A percentile compares a stretch with the other conserved stretches of the same genome.
Conservation (phyloP, 2,329 filamentous ascomycete genomes). For the Aspergillus neotritici region DNA sequence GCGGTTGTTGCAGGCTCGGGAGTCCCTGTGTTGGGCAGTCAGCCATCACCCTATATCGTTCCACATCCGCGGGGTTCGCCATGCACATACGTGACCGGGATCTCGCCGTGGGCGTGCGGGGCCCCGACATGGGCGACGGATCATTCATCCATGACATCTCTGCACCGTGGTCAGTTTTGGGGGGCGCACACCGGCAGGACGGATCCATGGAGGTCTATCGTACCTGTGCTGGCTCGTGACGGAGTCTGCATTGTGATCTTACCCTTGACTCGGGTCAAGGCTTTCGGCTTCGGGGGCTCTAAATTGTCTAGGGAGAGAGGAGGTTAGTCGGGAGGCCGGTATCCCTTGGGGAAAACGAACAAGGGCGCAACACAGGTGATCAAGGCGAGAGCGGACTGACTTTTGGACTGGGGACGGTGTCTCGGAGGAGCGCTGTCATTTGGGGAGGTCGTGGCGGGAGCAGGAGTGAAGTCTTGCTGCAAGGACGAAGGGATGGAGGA, state of each 20-base stretch:
- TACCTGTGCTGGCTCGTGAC: slow-evolving; percentile 19
- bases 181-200: background rate
- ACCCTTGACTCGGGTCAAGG: slow-evolving; percentile 29
- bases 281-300: slow-evolving; percentile 23
- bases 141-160: slow-evolving; percentile 30
- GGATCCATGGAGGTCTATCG: background rate
- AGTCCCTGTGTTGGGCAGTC: slow-evolving; percentile 20
- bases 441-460: slow-evolving; percentile 14
- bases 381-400: slow-evolving; percentile 14
- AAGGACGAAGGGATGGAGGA: slow-evolving; percentile 19
- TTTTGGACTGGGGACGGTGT: slow-evolving; percentile 15
- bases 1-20: slow-evolving; percentile 26
- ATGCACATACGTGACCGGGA: slow-evolving; percentile 3
- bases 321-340: background rate
- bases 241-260: slow-evolving; percentile 27
- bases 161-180: slow-evolving; percentile 8
- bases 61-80: slow-evolving; percentile 1
- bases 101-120: slow-evolving; percentile 14
- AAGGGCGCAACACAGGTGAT: background rate
- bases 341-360: slow-evolving; percentile 9
- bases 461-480: slow-evolving; percentile 20
- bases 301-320: slow-evolving; percentile 14
- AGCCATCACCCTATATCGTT: slow-evolving; percentile 1
- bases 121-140: slow-evolving; percentile 20
- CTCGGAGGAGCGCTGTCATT: slow-evolving; percentile 16